Conservation (phyloP, 768 basidiomycete genomes). For the Auricularia cornea region DNA sequence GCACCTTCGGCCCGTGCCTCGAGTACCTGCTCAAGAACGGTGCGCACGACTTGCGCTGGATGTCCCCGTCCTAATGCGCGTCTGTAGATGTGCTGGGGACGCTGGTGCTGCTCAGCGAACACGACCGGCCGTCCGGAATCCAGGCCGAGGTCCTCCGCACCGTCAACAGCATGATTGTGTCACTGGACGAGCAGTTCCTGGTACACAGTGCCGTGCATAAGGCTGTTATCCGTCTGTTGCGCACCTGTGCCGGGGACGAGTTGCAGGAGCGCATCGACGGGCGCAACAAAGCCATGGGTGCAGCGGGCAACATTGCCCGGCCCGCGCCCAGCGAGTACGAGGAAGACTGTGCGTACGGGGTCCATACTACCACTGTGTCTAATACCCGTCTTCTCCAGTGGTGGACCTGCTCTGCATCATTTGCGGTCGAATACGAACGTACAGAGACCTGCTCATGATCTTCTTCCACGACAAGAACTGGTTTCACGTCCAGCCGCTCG, state of each 20-base stretch:
- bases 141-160: conserved; percentile 82
- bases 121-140: conserved; percentile 81
- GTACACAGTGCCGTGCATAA: conserved; percentile 86
- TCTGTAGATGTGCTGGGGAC: conserved; percentile 67
- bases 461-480: conserved; percentile 95
- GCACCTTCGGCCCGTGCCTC: conserved; percentile 79
- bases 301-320: conserved; percentile 61
- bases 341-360: conserved; percentile 58
- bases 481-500: conserved; percentile 51
- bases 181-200: conserved; percentile 88
- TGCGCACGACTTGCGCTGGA: conserved; percentile 21
- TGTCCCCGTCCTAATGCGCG: background rate
- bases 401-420: conserved; percentile 87
- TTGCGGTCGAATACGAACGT: conserved; percentile 85
- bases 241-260: conserved; percentile 88
- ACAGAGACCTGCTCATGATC: conserved; percentile 87
- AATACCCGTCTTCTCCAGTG: conserved; percentile 37
- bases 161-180: conserved; percentile 84
- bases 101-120: conserved; percentile 78
- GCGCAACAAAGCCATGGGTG: conserved; percentile 62
- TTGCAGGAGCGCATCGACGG: conserved; percentile 83
- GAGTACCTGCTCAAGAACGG: conserved; percentile 90
- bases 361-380: background rate
- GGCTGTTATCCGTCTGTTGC: conserved; percentile 74
- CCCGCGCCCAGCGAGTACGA: conserved; percentile 82